Conservation (phyloP, 2,329 filamentous ascomycete genomes). For the Penicillium brevicompactum region DNA sequence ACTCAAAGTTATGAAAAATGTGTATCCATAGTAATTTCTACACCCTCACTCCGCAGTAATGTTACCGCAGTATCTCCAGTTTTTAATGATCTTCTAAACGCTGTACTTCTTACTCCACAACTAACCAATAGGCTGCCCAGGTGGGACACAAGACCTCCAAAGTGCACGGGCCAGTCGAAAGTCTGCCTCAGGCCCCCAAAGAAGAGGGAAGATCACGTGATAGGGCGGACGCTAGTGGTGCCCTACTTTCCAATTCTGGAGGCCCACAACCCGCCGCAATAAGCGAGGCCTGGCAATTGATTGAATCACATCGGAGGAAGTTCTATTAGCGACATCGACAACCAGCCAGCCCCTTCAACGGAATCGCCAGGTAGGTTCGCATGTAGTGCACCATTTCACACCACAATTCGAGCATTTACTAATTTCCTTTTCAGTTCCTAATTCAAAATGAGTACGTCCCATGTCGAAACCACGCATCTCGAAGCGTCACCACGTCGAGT, state of each 20-base stretch:
- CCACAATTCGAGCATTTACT: conserved; percentile 19
- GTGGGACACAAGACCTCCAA: background rate
- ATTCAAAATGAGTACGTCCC: conserved; percentile 62
- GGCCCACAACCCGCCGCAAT: background rate
- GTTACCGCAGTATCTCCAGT: no score
- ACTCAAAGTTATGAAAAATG: background rate
- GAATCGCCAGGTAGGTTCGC: conserved; percentile 46
- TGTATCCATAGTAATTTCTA: no score
- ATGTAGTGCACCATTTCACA: conserved; percentile 13
- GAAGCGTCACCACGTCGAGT: conserved; percentile 25
- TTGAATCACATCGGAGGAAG: conserved; percentile 35
- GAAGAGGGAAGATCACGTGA: background rate
- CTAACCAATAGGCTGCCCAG: background rate
- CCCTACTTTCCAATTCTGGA: background rate
- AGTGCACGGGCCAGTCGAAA: background rate
- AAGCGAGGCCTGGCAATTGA: conserved; percentile 39
- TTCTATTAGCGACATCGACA: conserved; percentile 38
- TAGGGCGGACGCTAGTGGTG: background rate
- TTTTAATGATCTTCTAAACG: no score
- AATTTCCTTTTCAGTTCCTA: conserved; percentile 45
- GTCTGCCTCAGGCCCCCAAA: background rate
- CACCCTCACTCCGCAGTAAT: no score
- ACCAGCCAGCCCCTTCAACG: conserved; percentile 49
- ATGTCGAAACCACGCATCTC: conserved; percentile 29
- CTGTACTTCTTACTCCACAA: no score